Percentiles rank a stretch among this genome's conserved stretches.
Conservation (phyloP, 108 stramenopile genomes). For the Licmophora abbreviata region DNA sequence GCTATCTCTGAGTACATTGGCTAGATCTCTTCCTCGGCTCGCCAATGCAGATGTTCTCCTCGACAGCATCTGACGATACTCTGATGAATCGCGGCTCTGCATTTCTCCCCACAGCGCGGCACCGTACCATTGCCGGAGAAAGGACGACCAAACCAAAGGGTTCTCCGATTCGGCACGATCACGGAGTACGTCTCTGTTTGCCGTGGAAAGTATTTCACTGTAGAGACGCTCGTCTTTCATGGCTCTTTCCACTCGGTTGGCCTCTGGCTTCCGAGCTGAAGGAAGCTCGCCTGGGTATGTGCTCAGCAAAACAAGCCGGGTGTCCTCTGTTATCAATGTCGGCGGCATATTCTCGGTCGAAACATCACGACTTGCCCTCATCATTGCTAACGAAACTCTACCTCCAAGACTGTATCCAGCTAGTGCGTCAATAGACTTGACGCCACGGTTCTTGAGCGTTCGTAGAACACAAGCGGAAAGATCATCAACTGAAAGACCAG, state of each 20-base stretch:
- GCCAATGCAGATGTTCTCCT: slow-evolving; percentile 24
- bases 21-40: slow-evolving; percentile 38
- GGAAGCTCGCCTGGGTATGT: slow-evolving; percentile 26
- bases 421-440: slow-evolving; percentile 50
- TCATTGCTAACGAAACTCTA: slow-evolving; percentile 78
- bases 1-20: slow-evolving; percentile 45
- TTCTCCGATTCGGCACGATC: not conserved
- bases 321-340: slow-evolving; percentile 21
- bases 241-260: slow-evolving; percentile 16
- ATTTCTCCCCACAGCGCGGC: slow-evolving; percentile 54
- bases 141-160: slow-evolving; percentile 20
- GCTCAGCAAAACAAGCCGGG: slow-evolving; percentile 24
- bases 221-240: slow-evolving; percentile 30
- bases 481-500: slow-evolving; percentile 29
- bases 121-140: slow-evolving; percentile 56
- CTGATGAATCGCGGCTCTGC: slow-evolving; percentile 9
- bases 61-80: slow-evolving; percentile 24
- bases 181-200: slow-evolving; percentile 5
- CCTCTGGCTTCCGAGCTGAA: not conserved
- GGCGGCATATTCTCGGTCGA: slow-evolving; percentile 1
- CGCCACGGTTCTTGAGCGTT: slow-evolving; percentile 35
- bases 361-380: slow-evolving; percentile 10
- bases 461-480: slow-evolving; percentile 44
- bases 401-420: slow-evolving; percentile 82
- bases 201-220: slow-evolving; percentile 4